Percentiles rank a stretch among this genome's conserved stretches.
phyloP scores from a whole-genome alignment of 2,329 filamentous ascomycete species.

The Phoma herbarum region DNA sequence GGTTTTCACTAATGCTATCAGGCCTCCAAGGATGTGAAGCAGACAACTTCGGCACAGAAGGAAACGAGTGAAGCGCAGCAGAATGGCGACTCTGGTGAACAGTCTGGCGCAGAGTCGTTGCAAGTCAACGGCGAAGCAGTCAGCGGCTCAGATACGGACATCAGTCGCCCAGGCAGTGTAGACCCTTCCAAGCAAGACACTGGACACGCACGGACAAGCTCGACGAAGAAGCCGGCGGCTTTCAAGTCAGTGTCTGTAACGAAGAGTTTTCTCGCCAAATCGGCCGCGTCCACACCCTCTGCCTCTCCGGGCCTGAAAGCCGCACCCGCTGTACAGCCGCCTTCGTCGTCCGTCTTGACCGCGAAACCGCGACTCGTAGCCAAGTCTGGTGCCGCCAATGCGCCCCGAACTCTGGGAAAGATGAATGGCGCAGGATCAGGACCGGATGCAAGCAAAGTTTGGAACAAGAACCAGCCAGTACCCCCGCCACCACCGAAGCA shows the following conservation, averaged over 20 bases:
- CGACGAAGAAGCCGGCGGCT: slow-evolving; percentile 74
- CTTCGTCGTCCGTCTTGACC: slow-evolving; percentile 58
- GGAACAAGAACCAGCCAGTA: slow-evolving; percentile 88
- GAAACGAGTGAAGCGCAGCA: slow-evolving; percentile 39
- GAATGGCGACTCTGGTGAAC: slow-evolving; percentile 49
- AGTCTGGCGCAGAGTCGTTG: slow-evolving; percentile 44
- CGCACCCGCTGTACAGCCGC: slow-evolving; percentile 45
- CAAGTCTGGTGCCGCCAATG: slow-evolving; percentile 71
- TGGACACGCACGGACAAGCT: slow-evolving; percentile 65
- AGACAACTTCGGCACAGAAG: slow-evolving; percentile 21
- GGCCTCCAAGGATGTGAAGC: slow-evolving; percentile 26
- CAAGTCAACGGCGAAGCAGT: slow-evolving; percentile 71
- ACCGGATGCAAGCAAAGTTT: slow-evolving; percentile 78
- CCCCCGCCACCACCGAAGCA: slow-evolving; percentile 78
- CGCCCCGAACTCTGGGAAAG: slow-evolving; percentile 62
- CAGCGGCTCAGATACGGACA: slow-evolving; percentile 80
- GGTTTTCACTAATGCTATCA: slow-evolving; percentile 29
- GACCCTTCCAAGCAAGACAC: slow-evolving; percentile 65
- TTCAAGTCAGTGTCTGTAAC: slow-evolving; percentile 90
- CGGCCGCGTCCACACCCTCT: slow-evolving; percentile 61
- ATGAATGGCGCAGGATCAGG: slow-evolving; percentile 67
- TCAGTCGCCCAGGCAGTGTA: slow-evolving; percentile 65
- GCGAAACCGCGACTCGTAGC: slow-evolving; percentile 77
- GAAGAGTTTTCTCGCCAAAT: slow-evolving; percentile 83
- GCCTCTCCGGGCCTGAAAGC: slow-evolving; percentile 66